These are phyloP conservation scores for Aspergillus carlsbadensis DNA, from an alignment of 495 filamentous ascomycete species.

Conservation along the genomic window DNA sequence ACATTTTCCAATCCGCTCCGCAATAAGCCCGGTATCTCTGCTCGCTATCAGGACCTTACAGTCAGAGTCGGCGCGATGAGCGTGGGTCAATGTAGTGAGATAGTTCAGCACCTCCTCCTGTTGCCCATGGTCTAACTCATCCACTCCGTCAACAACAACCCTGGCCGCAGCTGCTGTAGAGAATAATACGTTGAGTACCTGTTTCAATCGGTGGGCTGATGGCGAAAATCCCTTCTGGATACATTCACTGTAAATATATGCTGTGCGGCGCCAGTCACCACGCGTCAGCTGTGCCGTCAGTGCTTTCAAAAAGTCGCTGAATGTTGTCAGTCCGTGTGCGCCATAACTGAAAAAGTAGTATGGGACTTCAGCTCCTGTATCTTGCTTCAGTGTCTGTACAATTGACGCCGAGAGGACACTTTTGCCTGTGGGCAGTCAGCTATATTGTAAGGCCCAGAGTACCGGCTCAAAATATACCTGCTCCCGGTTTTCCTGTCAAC, in stretches of 20 bases:
- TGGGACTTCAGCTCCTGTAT: not conserved
- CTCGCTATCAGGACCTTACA: not conserved
- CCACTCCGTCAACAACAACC: not conserved
- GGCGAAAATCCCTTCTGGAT: not conserved
- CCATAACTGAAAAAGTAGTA: not conserved
- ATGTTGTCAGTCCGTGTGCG: not conserved
- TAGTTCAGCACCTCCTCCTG: not conserved
- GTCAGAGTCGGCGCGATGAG: not conserved
- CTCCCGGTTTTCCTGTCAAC: not conserved
- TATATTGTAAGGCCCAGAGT: not conserved
- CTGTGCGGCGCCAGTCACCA: not conserved
- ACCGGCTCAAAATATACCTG: not conserved
- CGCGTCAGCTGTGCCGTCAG: not conserved
- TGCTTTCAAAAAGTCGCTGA: not conserved
- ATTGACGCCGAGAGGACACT: not conserved
- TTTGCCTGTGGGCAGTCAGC: not conserved
- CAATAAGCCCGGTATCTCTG: not conserved
- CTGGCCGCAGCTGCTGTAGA: not conserved
- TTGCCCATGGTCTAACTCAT: not conserved
- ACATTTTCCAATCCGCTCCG: not conserved
- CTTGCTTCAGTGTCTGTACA: not conserved
- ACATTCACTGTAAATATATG: not conserved
- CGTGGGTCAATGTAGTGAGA: not conserved
- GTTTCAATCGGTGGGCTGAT: not conserved
- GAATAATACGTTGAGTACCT: not conserved